phyloP scores from a whole-genome alignment of 129 eudicot genomes.

The Helichrysum umbraculigerum region DNA sequence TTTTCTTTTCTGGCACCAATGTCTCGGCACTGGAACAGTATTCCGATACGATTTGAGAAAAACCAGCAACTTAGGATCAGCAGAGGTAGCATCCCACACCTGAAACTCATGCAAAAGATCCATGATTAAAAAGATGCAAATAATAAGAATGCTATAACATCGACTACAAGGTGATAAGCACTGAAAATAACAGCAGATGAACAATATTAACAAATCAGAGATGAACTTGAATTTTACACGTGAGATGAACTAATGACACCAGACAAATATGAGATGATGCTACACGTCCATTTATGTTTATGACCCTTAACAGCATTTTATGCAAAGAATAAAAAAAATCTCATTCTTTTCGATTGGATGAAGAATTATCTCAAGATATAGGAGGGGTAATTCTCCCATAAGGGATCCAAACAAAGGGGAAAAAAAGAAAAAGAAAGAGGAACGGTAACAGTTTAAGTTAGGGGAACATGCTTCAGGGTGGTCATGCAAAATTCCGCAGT shows the following conservation, averaged over 20 bases:
- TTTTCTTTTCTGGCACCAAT: slow-evolving; percentile 97
- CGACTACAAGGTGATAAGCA: background rate
- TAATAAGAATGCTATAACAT: background rate
- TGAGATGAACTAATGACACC: background rate
- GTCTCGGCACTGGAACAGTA: slow-evolving; percentile 97
- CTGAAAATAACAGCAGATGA: background rate
- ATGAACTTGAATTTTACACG: background rate
- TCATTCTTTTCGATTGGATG: too few relatives aligned
- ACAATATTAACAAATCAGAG: background rate
- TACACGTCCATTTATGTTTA: slow-evolving; percentile 1
- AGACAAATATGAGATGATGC: background rate
- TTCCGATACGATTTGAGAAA: slow-evolving; percentile 88
- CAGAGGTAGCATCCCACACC: slow-evolving; percentile 99
- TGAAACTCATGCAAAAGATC: slow-evolving; percentile 31
- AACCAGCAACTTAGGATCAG: slow-evolving; percentile 92
- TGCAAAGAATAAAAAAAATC: background rate
- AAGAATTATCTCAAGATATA: background rate
- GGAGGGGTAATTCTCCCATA: background rate
- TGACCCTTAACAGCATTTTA: background rate
- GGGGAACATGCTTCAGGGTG: background rate
- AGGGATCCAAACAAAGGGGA: too few relatives aligned
- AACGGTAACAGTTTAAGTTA: background rate
- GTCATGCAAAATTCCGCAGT: background rate
- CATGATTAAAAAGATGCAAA: background rate
- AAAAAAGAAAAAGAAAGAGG: background rate